phyloP scores from a whole-genome alignment of 2,329 filamentous ascomycete species.

The Didymella arachidicola region DNA sequence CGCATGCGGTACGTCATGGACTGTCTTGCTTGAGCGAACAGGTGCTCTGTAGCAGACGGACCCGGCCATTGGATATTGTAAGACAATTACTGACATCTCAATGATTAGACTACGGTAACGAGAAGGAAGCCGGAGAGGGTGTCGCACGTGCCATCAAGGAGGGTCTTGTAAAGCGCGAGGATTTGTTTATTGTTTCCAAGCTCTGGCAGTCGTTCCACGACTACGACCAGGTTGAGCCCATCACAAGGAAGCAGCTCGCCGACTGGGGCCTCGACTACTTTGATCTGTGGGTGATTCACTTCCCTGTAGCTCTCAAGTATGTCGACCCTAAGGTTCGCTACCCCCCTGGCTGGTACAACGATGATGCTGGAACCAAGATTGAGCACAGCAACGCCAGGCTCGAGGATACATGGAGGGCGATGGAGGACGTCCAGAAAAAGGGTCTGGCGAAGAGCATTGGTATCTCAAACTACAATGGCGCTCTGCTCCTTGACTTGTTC shows the following conservation, averaged over 20 bases:
- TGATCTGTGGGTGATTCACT: conserved; percentile 75
- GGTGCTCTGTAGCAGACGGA: neutral
- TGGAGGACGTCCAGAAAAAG: conserved; percentile 50
- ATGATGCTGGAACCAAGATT: conserved; percentile 49
- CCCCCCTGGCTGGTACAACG: conserved; percentile 48
- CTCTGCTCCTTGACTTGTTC: conserved; percentile 63
- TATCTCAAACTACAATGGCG: conserved; percentile 49
- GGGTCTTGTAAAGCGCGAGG: conserved; percentile 60
- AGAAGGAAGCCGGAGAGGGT: conserved; percentile 48
- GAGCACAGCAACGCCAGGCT: conserved; percentile 40
- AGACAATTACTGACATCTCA: conserved; percentile 13
- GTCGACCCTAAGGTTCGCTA: conserved; percentile 47
- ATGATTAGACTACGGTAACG: conserved; percentile 48
- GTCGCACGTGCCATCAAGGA: conserved; percentile 51
- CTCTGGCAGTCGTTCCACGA: conserved; percentile 95
- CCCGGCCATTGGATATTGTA: neutral
- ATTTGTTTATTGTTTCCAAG: conserved; percentile 92
- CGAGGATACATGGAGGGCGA: conserved; percentile 52
- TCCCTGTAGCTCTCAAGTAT: conserved; percentile 65
- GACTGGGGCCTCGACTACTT: conserved; percentile 59
- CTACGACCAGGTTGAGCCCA: conserved; percentile 74
- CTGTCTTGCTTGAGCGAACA: too few relatives aligned
- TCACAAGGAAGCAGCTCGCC: conserved; percentile 68
- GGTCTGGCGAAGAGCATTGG: conserved; percentile 57
- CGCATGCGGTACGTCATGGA: conserved; percentile 26